phyloP scores from a whole-genome alignment of 2,329 filamentous ascomycete genomes.

The Penicillium oxalicum region DNA sequence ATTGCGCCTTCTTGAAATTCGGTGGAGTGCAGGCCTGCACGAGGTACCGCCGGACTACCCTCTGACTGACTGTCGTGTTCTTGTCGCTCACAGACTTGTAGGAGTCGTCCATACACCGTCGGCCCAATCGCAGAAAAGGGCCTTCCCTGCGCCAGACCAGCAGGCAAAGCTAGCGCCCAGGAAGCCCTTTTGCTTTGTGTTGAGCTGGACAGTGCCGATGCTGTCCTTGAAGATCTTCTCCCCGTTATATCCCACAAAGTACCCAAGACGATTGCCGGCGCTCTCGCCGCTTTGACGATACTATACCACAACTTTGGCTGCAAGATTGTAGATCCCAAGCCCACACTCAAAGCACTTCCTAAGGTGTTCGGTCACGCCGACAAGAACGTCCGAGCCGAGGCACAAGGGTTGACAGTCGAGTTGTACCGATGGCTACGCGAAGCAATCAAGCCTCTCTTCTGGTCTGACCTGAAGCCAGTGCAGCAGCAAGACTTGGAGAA shows the following conservation, averaged over 20 bases:
- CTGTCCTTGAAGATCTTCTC: slow-evolving; percentile 84
- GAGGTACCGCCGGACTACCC: slow-evolving; percentile 44
- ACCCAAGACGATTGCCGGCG: slow-evolving; percentile 76
- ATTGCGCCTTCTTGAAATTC: slow-evolving; percentile 89
- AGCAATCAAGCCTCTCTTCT: slow-evolving; percentile 97
- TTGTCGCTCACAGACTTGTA: slow-evolving; percentile 28
- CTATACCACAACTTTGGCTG: slow-evolving; percentile 94
- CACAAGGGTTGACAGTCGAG: slow-evolving; percentile 84
- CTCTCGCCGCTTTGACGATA: slow-evolving; percentile 67
- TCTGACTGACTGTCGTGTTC: neutral
- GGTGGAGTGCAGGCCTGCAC: slow-evolving; percentile 73
- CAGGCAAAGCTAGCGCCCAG: slow-evolving; percentile 77
- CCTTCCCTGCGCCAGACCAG: slow-evolving; percentile 76
- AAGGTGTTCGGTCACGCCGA: slow-evolving; percentile 94
- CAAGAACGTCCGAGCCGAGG: slow-evolving; percentile 94
- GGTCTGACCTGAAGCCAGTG: slow-evolving; percentile 88
- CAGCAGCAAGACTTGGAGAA: slow-evolving; percentile 92
- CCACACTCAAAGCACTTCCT: slow-evolving; percentile 77
- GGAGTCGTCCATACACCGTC: slow-evolving; percentile 69
- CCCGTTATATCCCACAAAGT: slow-evolving; percentile 80
- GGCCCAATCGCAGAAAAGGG: slow-evolving; percentile 84
- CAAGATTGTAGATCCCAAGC: slow-evolving; percentile 89
- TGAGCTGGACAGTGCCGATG: slow-evolving; percentile 78
- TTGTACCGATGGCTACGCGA: slow-evolving; percentile 96
- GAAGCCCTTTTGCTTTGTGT: slow-evolving; percentile 85